Evolutionary conservation across 805 yeast genomes (phyloP), one percentile per base, ranked within the genome.

Genomic region (Blastobotrys terrestris): DNA sequence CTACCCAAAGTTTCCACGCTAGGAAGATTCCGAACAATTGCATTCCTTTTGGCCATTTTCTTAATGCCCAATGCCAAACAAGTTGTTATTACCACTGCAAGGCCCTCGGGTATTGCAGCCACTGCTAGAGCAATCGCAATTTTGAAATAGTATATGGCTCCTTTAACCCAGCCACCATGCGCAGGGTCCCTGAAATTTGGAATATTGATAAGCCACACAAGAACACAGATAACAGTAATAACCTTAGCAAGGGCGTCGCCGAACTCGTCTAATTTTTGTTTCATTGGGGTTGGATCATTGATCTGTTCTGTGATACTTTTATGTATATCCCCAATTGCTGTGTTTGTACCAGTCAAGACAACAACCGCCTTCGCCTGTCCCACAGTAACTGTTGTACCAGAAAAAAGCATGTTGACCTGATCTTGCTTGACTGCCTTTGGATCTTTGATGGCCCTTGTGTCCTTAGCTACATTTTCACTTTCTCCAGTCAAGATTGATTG

Each of bases 51-150:
- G 45, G 64, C 68, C 79, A 79, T 76, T 81, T 80, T 97, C 77
- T 90, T 89, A 63, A 97, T 96, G 73, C 95, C 86, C 76, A 91
- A 97, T 74, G 97, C 97, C 96, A 90, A 88, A 73, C 97, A 90
- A 67, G 96, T 90, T 79, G 97, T 90, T 63, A 89, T 96, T 69
- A 90, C 97, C 72, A 96, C 96, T 73, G 97, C 97, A 72, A 90
- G 84, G 85, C 97, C 97, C 63, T 90, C 97, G 73, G 97, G 97
- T 46, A 77, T 74, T 53, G 77, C 77, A 1, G 81, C 72, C 42
- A 77, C 78, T 45, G 67, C 69, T 41, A 62, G 61, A 16, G 81
- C 78, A 19, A 79, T 74, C 85, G 45, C 77, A 72, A 39, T 77
- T 65, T 49, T 77, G 65, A 16, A 81, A 72, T 45, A 78, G 67